Evolutionary conservation across 306 rosid species (phyloP), one percentile per base, ranked within the genome.

Genomic region (Vigna angularis): DNA sequence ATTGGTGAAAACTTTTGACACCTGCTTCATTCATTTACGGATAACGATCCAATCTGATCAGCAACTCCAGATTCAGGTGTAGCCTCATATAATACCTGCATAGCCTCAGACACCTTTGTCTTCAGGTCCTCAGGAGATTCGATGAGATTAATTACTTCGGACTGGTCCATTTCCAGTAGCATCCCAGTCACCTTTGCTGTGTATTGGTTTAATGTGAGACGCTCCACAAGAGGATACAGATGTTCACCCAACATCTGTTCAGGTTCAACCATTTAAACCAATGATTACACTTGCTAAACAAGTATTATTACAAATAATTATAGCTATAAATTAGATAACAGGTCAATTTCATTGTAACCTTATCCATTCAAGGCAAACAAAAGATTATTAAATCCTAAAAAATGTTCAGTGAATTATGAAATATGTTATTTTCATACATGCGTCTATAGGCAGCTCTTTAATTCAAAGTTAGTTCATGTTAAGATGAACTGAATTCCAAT

Each of bases 91-190:
- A 94, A 93, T 74, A 92, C 97, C 67, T 87, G 92, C 91, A 92
- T 85, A 45, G 98, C 98, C 85, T 94, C 97, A 0, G 92, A 88
- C 66, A 92, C 96, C 83, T 94, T 92, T 59, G 45, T 82, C 86
- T 94, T 92, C 63, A 94, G 74, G 71, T 86, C 98, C 44, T 92
- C 97, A 0, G 97, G 97, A 44, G 97, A 87, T 83, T 94, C 98
- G 3, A 94, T 88, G 72, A 92, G 97, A 87, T 94, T 97, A 58
- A 94, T 89, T 42, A 94, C 98, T 87, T 94, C 98, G 0, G 98
- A 84, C 71, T 88, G 97, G 65, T 94, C 98, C 98, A 94, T 94
- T 85, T 94, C 98, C 77, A 94, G 88, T 81, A 90, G 66, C 97
- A 92, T 90, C 67, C 98, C 97, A 0, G 97, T 94, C 72, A 94